phyloP scores from a whole-genome alignment of 331 rosid species.

The Quercus tomentella region DNA sequence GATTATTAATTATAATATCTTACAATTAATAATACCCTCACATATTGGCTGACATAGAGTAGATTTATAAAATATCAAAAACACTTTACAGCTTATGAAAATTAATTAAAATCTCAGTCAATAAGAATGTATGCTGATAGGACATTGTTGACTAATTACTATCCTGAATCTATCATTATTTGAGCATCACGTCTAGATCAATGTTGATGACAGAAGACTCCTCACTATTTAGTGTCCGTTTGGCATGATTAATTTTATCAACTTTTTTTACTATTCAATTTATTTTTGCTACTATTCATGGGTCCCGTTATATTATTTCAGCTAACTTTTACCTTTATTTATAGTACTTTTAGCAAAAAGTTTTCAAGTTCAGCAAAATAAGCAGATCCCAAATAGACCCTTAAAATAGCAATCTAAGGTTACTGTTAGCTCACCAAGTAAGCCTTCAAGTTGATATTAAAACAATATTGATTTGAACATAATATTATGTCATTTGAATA shows the following conservation, averaged over 20 bases:
- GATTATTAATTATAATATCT: not conserved
- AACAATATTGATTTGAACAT: not conserved
- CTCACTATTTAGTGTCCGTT: no score
- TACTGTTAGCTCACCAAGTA: not conserved
- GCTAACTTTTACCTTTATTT: no score
- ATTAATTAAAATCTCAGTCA: not conserved
- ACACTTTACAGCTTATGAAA: not conserved
- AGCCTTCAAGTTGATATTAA: not conserved
- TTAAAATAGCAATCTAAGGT: not conserved
- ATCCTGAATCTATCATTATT: not conserved
- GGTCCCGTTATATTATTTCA: no score
- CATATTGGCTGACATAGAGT: not conserved
- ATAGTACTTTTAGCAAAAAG: no score
- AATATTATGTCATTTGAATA: no score
- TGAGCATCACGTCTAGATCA: not conserved
- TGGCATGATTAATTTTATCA: no score
- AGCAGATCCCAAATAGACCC: no score
- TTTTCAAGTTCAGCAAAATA: no score
- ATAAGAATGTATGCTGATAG: not conserved
- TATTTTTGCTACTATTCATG: no score
- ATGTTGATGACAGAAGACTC: not conserved
- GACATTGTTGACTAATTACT: not conserved
- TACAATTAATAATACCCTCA: not conserved
- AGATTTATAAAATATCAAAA: not conserved
- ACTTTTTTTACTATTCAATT: no score